Conservation (phyloP, 2,329 filamentous ascomycete genomes). For the Chaetomiaceae sp. region DNA sequence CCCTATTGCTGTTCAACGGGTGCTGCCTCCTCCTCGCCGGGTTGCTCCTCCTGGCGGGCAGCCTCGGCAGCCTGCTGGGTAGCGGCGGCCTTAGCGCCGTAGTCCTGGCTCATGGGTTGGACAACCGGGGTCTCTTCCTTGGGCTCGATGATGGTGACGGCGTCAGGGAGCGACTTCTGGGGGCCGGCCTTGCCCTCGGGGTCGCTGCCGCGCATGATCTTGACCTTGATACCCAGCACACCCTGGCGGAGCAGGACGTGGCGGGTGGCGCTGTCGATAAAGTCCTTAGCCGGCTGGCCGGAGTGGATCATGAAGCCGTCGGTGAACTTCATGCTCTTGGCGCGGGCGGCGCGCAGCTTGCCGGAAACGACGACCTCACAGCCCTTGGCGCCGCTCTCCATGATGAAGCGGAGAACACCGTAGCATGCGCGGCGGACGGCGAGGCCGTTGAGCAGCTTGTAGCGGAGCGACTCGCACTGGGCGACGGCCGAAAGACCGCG, state of each 20-base stretch:
- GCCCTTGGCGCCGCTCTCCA: constrained; percentile 99
- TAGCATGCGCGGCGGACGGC: constrained; percentile 99
- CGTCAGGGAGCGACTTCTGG: constrained; percentile 95
- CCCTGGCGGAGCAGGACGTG: constrained; percentile 99
- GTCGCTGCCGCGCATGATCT: constrained; percentile 99
- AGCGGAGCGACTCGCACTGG: constrained; percentile 99
- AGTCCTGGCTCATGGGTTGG: constrained; percentile 96
- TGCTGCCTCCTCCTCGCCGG: constrained; percentile 54
- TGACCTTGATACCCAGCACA: constrained; percentile 99
- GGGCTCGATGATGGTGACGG: constrained; percentile 99
- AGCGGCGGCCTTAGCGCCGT: constrained; percentile 81
- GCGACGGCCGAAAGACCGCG: constrained; percentile 99
- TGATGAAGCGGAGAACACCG: constrained; percentile 99
- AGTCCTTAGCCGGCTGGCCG: constrained; percentile 98
- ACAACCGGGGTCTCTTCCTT: constrained; percentile 98
- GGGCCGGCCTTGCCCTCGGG: constrained; percentile 98
- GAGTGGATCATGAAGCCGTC: constrained; percentile 99
- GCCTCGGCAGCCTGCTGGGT: constrained; percentile 63
- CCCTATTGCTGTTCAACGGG: constrained; percentile 46
- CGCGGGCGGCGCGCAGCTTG: constrained; percentile 97
- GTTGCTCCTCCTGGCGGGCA: constrained; percentile 49
- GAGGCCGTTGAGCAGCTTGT: constrained; percentile 99
- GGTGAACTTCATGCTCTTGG: constrained; percentile 99
- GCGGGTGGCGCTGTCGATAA: constrained; percentile 97
- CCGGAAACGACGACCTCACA: constrained; percentile 99